Percentiles rank a stretch among this genome's conserved stretches.
phyloP scores from a whole-genome alignment of 2,329 filamentous ascomycete species.

The Bipolaris bicolor region DNA sequence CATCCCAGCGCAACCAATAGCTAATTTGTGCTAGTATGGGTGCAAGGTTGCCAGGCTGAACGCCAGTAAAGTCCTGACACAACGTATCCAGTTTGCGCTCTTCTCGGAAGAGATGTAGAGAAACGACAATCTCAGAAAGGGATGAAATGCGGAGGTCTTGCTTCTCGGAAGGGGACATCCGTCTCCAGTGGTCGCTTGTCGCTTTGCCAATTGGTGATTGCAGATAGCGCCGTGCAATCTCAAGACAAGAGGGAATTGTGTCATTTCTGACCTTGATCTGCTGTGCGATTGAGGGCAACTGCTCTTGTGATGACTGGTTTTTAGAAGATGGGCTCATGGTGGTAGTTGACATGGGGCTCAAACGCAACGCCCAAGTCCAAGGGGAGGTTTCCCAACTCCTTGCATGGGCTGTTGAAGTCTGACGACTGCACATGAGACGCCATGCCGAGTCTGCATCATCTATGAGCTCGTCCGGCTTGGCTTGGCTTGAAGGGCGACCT shows the following conservation, averaged over 20 bases:
- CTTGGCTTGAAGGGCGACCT: slow-evolving; percentile 31
- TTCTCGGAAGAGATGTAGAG: slow-evolving; percentile 84
- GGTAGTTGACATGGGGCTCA: slow-evolving; percentile 28
- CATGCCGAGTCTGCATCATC: slow-evolving; percentile 40
- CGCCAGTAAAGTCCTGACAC: slow-evolving; percentile 56
- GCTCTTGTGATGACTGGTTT: slow-evolving; percentile 21
- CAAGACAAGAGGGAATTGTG: slow-evolving; percentile 35
- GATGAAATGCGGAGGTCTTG: slow-evolving; percentile 56
- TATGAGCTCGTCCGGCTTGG: slow-evolving; percentile 29
- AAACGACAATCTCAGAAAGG: slow-evolving; percentile 71
- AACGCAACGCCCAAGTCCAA: slow-evolving; percentile 45
- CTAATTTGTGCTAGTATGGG: slow-evolving; percentile 81
- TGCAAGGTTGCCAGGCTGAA: slow-evolving; percentile 62
- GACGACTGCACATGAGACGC: slow-evolving; percentile 43
- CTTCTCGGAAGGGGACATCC: slow-evolving; percentile 55
- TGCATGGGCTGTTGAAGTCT: slow-evolving; percentile 29
- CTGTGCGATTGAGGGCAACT: slow-evolving; percentile 26
- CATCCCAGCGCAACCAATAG: slow-evolving; percentile 77
- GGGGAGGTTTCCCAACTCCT: slow-evolving; percentile 42
- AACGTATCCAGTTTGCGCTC: slow-evolving; percentile 81
- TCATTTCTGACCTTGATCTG: slow-evolving; percentile 39
- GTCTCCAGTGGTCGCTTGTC: slow-evolving; percentile 59
- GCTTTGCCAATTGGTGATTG: slow-evolving; percentile 45
- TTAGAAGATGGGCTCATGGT: slow-evolving; percentile 34
- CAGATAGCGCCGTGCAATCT: slow-evolving; percentile 43